phyloP scores from a whole-genome alignment of 768 basidiomycete species.

The Cystofilobasidium macerans region DNA sequence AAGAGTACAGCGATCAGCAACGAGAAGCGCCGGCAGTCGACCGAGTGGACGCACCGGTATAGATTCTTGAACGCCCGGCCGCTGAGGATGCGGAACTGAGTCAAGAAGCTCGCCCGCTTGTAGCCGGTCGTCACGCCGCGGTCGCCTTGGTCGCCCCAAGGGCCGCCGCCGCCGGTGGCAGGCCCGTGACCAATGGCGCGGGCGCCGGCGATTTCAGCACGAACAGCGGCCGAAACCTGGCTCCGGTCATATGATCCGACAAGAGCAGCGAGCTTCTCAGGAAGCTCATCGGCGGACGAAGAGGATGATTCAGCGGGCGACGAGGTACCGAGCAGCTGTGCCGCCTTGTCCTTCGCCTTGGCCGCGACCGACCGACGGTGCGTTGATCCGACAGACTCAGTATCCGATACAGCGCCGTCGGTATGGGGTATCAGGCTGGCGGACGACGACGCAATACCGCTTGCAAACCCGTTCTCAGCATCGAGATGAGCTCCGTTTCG shows the following conservation, averaged over 20 bases:
- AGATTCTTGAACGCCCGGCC: conserved; percentile 96
- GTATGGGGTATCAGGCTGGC: neutral
- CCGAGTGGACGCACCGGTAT: conserved; percentile 48
- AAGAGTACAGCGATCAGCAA: no score
- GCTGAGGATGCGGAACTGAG: conserved; percentile 87
- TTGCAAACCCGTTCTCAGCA: conserved; percentile 15
- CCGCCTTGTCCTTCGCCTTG: conserved; percentile 29
- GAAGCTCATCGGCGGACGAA: conserved; percentile 37
- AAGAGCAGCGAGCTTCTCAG: conserved; percentile 52
- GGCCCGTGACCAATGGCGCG: conserved; percentile 22
- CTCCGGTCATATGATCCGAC: conserved; percentile 62
- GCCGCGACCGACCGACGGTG: neutral
- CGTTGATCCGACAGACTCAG: neutral
- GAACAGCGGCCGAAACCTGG: conserved; percentile 53
- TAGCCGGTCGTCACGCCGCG: conserved; percentile 36
- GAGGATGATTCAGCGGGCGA: conserved; percentile 22
- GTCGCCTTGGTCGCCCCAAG: conserved; percentile 17
- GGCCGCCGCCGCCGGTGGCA: conserved; percentile 13
- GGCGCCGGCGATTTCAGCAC: conserved; percentile 48
- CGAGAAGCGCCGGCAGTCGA: neutral
- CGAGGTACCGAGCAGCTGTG: conserved; percentile 33
- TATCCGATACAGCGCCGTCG: neutral
- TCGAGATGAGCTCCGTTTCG: conserved; percentile 5
- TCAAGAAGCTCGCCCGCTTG: conserved; percentile 69
- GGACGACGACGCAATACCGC: neutral